Evolutionary conservation across 176 grass and related monocot genomes (phyloP).

Genomic region (Melocanna baccifera): DNA sequence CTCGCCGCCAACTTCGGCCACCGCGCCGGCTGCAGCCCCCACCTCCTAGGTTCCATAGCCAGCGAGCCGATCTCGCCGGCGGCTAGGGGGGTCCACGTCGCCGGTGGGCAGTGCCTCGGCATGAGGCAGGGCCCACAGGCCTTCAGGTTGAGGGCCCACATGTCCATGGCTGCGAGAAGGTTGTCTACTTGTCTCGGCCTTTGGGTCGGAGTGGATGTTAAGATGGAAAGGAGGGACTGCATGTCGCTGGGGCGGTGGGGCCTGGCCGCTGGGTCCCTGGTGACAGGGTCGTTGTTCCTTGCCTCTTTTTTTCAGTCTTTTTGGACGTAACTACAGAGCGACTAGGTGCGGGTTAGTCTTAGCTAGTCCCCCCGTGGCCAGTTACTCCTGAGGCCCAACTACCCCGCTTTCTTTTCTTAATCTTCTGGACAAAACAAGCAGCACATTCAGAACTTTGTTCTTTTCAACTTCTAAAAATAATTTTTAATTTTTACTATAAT

Average conservation of each 20-base stretch:
- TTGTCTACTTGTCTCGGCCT: not conserved
- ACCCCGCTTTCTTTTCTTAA: too few relatives aligned
- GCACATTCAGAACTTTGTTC: too few relatives aligned
- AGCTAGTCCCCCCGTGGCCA: too few relatives aligned
- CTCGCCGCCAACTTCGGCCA: conserved; percentile 44
- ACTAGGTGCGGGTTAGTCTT: too few relatives aligned
- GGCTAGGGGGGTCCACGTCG: not conserved
- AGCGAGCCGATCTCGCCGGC: conserved; percentile 24
- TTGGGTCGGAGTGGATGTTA: not conserved
- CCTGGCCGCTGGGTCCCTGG: too few relatives aligned
- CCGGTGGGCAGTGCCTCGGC: conserved; percentile 5
- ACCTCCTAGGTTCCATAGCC: not conserved
- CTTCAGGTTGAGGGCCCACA: conserved; percentile 61
- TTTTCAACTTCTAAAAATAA: too few relatives aligned
- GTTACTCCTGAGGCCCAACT: too few relatives aligned
- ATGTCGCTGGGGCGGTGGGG: not conserved
- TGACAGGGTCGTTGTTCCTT: too few relatives aligned
- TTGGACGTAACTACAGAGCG: too few relatives aligned
- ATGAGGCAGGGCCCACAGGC: conserved; percentile 31
- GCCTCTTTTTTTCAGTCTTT: too few relatives aligned
- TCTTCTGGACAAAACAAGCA: too few relatives aligned
- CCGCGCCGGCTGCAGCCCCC: conserved; percentile 10
- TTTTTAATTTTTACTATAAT: too few relatives aligned
- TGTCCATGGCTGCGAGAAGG: conserved; percentile 39
- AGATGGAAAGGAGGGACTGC: not conserved